phyloP scores from a whole-genome alignment of 2,329 filamentous ascomycete species.

The Epichloe sp. region DNA sequence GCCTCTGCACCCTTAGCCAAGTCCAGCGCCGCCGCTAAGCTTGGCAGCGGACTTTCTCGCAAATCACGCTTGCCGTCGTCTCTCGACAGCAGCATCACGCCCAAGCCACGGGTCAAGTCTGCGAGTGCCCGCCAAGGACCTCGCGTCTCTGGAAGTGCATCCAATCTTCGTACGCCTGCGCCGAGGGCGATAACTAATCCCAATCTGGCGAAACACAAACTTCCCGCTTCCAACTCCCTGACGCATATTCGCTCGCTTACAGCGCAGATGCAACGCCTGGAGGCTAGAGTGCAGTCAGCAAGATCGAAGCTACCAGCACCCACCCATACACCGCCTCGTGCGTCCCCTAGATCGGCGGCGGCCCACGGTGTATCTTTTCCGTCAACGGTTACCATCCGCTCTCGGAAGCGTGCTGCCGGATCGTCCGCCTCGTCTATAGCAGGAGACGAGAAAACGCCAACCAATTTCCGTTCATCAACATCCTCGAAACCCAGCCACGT shows the following conservation, averaged over 20 bases:
- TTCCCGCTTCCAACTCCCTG: constrained; percentile 56
- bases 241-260: constrained; percentile 89
- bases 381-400: constrained; percentile 50
- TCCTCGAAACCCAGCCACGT: constrained; percentile 35
- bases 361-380: constrained; percentile 19
- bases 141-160: constrained; percentile 33
- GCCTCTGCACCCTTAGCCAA: constrained; percentile 50
- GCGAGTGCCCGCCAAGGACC: constrained; percentile 17
- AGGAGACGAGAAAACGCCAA: constrained; percentile 39
- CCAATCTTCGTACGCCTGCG: constrained; percentile 31
- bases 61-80: constrained; percentile 44
- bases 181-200: constrained; percentile 38
- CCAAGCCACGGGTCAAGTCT: constrained; percentile 42
- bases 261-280: constrained; percentile 92
- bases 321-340: constrained; percentile 60
- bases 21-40: constrained; percentile 29
- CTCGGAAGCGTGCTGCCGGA: constrained; percentile 53
- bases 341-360: constrained; percentile 50
- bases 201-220: constrained; percentile 33
- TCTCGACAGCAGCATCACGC: constrained; percentile 38
- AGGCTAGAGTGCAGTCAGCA: constrained; percentile 82
- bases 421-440: constrained; percentile 36
- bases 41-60: constrained; percentile 19
- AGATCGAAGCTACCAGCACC: constrained; percentile 85
- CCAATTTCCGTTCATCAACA: constrained; percentile 24